These are phyloP conservation scores for Saprolegnia parasitica DNA, from an alignment of 352 stramenopile species.

Conservation along the genomic window DNA sequence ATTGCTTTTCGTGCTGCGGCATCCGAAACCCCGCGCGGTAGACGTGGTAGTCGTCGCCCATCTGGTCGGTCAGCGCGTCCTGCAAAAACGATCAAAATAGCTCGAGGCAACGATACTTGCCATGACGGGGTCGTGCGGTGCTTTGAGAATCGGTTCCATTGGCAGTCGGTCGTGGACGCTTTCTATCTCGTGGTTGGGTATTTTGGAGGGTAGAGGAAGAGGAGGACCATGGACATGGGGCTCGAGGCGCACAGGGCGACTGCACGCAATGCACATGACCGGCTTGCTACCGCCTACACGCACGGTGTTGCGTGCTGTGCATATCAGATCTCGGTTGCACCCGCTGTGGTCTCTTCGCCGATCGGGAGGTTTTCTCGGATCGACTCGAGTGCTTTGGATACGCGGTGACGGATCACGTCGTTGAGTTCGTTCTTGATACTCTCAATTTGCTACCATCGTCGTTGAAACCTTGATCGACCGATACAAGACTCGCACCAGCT, in stretches of 20 bases:
- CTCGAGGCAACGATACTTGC: neutral
- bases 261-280: slow-evolving; percentile 27
- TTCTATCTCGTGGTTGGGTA: slow-evolving; percentile 7
- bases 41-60: slow-evolving; percentile 25
- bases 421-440: slow-evolving; percentile 26
- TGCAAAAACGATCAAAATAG: neutral
- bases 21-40: slow-evolving; percentile 28
- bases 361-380: slow-evolving; percentile 1
- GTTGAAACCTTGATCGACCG: neutral
- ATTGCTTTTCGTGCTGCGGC: slow-evolving; percentile 28
- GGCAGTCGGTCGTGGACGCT: slow-evolving; percentile 25
- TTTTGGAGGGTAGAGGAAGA: neutral
- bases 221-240: slow-evolving; percentile 18
- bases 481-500: neutral
- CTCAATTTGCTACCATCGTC: slow-evolving; percentile 23
- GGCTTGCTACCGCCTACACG: slow-evolving; percentile 18
- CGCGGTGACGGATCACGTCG: slow-evolving; percentile 16
- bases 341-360: slow-evolving; percentile 24
- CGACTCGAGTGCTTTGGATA: slow-evolving; percentile 8
- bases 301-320: neutral
- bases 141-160: slow-evolving; percentile 18
- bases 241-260: slow-evolving; percentile 25
- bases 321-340: slow-evolving; percentile 6
- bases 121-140: slow-evolving; percentile 25
- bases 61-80: slow-evolving; percentile 7